Evolutionary conservation across 2,329 filamentous ascomycete genomes (phyloP).

Genomic region (Sclerotinia glacialis): DNA sequence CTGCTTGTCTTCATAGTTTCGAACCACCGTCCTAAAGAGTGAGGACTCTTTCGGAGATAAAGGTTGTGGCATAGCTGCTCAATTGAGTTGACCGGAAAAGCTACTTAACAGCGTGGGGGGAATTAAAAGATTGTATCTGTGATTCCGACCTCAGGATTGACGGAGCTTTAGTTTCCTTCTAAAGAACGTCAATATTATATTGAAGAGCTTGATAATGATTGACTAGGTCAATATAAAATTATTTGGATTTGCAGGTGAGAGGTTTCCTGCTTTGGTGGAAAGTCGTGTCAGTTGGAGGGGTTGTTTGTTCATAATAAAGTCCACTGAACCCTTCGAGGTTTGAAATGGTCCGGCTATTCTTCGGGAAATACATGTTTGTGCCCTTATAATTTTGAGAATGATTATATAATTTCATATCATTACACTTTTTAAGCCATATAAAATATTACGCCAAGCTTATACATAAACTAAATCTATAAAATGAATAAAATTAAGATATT

Average conservation of each 20-base stretch:
- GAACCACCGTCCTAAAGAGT: conserved; percentile 91
- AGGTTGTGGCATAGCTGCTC: conserved; percentile 62
- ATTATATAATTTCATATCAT: too few relatives aligned
- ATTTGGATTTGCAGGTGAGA: background rate
- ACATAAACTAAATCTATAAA: too few relatives aligned
- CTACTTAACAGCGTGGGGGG: conserved; percentile 15
- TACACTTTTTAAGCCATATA: too few relatives aligned
- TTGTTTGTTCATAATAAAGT: conserved; percentile 13
- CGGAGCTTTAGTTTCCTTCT: background rate
- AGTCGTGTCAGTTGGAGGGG: conserved; percentile 18
- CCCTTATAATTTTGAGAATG: too few relatives aligned
- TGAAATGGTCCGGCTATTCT: conserved; percentile 8
- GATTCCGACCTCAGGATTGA: conserved; percentile 9
- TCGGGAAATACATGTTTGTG: too few relatives aligned
- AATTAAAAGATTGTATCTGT: background rate
- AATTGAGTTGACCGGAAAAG: conserved; percentile 17
- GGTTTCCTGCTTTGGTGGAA: conserved; percentile 9
- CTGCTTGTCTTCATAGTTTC: conserved; percentile 96
- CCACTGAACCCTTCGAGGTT: conserved; percentile 11
- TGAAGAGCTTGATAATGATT: background rate
- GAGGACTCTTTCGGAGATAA: conserved; percentile 85
- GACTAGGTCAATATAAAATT: background rate
- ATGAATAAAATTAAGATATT: too few relatives aligned
- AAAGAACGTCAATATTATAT: background rate
- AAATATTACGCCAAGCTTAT: too few relatives aligned